Conservation (phyloP, 345 rosid species). For the Arabis alpina region DNA sequence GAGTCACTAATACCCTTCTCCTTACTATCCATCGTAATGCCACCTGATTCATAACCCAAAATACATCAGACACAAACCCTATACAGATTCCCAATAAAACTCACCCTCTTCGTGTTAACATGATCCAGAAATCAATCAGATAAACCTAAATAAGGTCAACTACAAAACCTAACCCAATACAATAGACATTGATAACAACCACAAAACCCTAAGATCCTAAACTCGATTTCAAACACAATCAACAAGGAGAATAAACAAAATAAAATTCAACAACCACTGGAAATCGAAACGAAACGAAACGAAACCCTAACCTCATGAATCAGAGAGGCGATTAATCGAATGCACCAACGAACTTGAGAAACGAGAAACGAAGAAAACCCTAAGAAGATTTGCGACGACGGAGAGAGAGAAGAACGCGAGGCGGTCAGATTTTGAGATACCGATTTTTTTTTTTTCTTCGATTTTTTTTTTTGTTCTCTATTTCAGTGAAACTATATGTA, state of each 20-base stretch:
- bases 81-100: conserved; percentile 40
- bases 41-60: conserved; percentile 24
- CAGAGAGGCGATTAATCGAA: conserved; percentile 35
- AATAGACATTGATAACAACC: conserved; percentile 47
- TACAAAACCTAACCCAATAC: conserved; percentile 23
- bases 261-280: neutral
- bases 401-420: conserved; percentile 34
- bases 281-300: neutral
- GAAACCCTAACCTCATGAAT: conserved; percentile 49
- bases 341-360: conserved; percentile 27
- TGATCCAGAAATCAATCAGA: conserved; percentile 32
- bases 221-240: conserved; percentile 2
- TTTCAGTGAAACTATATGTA: conserved; percentile 25
- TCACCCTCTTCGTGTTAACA: conserved; percentile 32
- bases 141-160: conserved; percentile 26
- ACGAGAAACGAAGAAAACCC: conserved; percentile 27
- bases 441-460: conserved; percentile 2
- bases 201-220: conserved; percentile 24
- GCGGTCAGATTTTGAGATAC: conserved; percentile 36
- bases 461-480: neutral
- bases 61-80: conserved; percentile 20
- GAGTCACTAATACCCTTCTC: conserved; percentile 29
- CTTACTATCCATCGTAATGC: conserved; percentile 35
- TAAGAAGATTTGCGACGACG: conserved; percentile 33
- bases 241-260: neutral